A percentile compares a stretch with the other conserved stretches of the same genome.
phyloP scores from a whole-genome alignment of 2,329 filamentous ascomycete species.

The Didymellaceae sp. region DNA sequence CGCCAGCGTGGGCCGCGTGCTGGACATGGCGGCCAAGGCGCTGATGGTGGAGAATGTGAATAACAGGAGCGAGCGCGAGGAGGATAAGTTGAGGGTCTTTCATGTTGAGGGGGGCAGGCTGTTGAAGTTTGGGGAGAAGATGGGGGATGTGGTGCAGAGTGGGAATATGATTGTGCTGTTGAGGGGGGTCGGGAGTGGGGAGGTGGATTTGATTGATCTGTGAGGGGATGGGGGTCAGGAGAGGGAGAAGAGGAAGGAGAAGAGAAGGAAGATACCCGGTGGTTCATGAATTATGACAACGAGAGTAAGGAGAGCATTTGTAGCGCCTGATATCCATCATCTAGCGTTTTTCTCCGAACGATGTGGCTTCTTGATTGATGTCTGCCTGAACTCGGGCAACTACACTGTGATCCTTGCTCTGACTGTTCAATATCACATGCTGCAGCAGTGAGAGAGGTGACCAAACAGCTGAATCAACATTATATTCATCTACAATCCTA shows the following conservation, averaged over 20 bases:
- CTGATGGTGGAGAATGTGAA: constrained; percentile 85
- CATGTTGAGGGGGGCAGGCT: constrained; percentile 89
- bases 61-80: constrained; percentile 76
- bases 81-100: constrained; percentile 83
- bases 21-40: constrained; percentile 78
- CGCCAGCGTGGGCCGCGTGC: constrained; percentile 85
- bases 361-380: too few species aligned
- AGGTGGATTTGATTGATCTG: constrained; percentile 71
- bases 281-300: not conserved
- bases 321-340: too few species aligned
- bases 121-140: constrained; percentile 85
- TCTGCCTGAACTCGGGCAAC: too few species aligned
- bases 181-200: constrained; percentile 81
- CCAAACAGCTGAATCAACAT: too few species aligned
- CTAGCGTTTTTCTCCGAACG: too few species aligned
- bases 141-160: constrained; percentile 73
- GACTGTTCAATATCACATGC: too few species aligned
- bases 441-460: too few species aligned
- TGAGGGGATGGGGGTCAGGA: too few species aligned
- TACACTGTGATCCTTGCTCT: too few species aligned
- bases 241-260: not conserved
- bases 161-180: constrained; percentile 92
- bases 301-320: too few species aligned
- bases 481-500: too few species aligned
- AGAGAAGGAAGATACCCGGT: constrained; percentile 22